A percentile compares a stretch with the other conserved stretches of the same genome.
Conservation (phyloP, 2,329 filamentous ascomycete genomes). For the Colletotrichum sublineola region DNA sequence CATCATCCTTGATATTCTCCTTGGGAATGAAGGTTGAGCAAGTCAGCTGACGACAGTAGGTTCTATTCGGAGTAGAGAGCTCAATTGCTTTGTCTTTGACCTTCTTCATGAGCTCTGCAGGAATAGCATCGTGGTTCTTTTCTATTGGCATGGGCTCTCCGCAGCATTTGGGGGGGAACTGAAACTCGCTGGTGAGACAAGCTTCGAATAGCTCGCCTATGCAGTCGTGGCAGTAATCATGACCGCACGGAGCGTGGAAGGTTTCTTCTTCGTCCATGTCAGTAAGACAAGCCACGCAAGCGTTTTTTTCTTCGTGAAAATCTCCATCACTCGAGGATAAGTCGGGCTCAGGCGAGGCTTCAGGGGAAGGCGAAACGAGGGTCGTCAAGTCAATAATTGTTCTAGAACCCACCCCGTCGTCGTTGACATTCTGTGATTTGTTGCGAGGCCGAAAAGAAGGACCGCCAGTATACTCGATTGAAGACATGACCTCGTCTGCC, state of each 20-base stretch:
- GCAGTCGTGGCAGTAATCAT: slow-evolving; percentile 67
- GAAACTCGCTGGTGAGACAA: slow-evolving; percentile 61
- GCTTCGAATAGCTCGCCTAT: slow-evolving; percentile 58
- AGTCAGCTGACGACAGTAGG: slow-evolving; percentile 61
- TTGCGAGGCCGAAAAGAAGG: too few relatives aligned
- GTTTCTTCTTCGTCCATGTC: neutral
- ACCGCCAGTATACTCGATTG: neutral
- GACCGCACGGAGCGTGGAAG: slow-evolving; percentile 52
- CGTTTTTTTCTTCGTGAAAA: neutral
- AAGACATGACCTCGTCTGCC: neutral
- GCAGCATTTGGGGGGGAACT: slow-evolving; percentile 71
- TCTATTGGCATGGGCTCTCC: slow-evolving; percentile 55
- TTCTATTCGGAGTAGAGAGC: slow-evolving; percentile 60
- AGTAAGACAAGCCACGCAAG: neutral
- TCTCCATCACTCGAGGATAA: neutral
- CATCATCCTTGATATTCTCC: slow-evolving; percentile 47
- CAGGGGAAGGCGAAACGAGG: neutral
- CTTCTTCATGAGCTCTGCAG: slow-evolving; percentile 46
- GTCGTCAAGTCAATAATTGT: neutral
- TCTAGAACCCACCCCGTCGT: neutral
- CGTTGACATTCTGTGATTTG: neutral
- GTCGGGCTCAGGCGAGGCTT: neutral
- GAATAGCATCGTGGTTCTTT: neutral
- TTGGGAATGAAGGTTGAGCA: slow-evolving; percentile 64
- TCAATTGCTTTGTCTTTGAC: slow-evolving; percentile 64